Percentiles rank a stretch among this genome's conserved stretches.
Conservation (phyloP, 805 yeast species). For the Barnettozyma salicaria region DNA sequence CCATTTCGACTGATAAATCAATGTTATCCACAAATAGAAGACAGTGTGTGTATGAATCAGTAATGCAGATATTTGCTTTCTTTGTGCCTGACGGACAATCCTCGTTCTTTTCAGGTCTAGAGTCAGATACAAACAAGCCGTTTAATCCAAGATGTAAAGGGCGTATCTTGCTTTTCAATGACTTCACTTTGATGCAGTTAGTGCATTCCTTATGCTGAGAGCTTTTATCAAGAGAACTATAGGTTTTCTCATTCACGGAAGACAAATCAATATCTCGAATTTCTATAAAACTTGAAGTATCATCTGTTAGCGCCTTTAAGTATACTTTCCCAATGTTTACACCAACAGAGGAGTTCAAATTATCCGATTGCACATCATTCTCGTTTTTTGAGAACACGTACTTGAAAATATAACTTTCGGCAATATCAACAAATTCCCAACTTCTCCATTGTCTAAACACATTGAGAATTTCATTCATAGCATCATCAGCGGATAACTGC, state of each 20-base stretch:
- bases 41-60: background rate
- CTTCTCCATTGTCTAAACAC: slow-evolving; percentile 78
- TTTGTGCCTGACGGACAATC: too few relatives aligned
- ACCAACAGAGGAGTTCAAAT: background rate
- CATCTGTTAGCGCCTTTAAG: background rate
- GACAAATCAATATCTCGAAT: background rate
- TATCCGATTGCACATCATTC: background rate
- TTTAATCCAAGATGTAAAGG: too few relatives aligned
- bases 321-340: background rate
- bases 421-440: slow-evolving; percentile 77
- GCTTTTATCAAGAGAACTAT: background rate
- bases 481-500: slow-evolving; percentile 39
- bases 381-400: slow-evolving; percentile 36
- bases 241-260: too few relatives aligned
- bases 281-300: background rate
- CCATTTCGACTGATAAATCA: slow-evolving; percentile 1
- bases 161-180: too few relatives aligned
- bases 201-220: too few relatives aligned
- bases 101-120: too few relatives aligned
- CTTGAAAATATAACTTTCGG: slow-evolving; percentile 49
- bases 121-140: too few relatives aligned
- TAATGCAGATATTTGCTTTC: too few relatives aligned
- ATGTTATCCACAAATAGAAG: background rate
- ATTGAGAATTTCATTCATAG: slow-evolving; percentile 47
- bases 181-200: too few relatives aligned